Percentiles rank a stretch among this genome's conserved stretches.
Conservation (phyloP, 192 early-diverging fungal genomes). For the Lobosporangium transversale region DNA sequence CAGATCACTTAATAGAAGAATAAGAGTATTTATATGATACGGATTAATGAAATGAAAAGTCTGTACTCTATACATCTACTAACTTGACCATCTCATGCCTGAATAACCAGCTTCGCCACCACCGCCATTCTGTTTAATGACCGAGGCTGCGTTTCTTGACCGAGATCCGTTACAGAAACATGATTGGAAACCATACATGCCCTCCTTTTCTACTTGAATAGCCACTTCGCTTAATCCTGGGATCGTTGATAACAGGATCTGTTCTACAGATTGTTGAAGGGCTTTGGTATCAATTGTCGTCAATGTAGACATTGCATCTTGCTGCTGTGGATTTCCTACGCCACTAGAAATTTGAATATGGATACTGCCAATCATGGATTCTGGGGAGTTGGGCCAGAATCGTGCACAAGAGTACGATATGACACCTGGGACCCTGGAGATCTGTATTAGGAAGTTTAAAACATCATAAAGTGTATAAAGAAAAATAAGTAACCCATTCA, state of each 20-base stretch:
- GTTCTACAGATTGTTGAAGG: conserved; percentile 53
- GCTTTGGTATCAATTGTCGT: conserved; percentile 20
- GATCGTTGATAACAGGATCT: conserved; percentile 57
- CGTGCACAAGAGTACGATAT: conserved; percentile 52
- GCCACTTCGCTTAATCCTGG: conserved; percentile 61
- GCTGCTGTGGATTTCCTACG: conserved; percentile 18
- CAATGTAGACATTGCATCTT: conserved; percentile 23
- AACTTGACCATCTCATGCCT: conserved; percentile 14
- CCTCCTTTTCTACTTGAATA: conserved; percentile 62
- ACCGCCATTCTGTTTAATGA: background rate
- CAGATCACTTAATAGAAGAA: no score
- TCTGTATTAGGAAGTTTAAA: conserved; percentile 4
- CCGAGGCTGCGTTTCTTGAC: conserved; percentile 17
- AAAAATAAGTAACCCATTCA: background rate
- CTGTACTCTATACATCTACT: background rate
- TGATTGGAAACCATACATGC: conserved; percentile 31
- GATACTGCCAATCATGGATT: conserved; percentile 61
- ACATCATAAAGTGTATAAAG: background rate
- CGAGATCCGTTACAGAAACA: conserved; percentile 55
- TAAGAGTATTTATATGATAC: no score
- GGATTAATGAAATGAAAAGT: no score
- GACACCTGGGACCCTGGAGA: conserved; percentile 52
- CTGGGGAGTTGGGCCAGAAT: conserved; percentile 70
- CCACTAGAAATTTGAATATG: conserved; percentile 56
- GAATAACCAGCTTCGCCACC: background rate